These are phyloP conservation scores for Beauveria medogensis DNA, from an alignment of 2,329 filamentous ascomycete species.

Conservation along the genomic window DNA sequence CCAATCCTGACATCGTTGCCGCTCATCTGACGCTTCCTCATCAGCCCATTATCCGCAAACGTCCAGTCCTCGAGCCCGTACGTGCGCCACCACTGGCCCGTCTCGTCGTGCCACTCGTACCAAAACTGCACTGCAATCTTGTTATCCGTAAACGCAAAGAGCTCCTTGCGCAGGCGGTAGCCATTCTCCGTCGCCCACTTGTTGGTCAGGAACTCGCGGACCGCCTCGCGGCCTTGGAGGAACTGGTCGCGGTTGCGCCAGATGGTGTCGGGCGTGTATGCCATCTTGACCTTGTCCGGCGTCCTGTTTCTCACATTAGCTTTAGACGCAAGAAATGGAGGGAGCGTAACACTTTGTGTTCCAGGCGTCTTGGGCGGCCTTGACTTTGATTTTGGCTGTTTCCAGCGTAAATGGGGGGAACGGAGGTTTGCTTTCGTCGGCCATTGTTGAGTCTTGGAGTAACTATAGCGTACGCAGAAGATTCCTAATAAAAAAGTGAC, in stretches of 20 bases:
- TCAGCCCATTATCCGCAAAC: conserved; percentile 59
- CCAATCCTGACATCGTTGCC: conserved; percentile 60
- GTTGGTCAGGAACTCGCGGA: conserved; percentile 57
- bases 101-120: conserved; percentile 69
- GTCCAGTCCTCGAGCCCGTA: conserved; percentile 81
- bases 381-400: conserved; percentile 68
- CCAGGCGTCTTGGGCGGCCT: conserved; percentile 76
- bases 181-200: conserved; percentile 69
- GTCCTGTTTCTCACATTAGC: conserved; percentile 24
- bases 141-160: conserved; percentile 69
- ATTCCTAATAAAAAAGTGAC: too few species aligned
- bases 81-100: conserved; percentile 76
- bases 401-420: conserved; percentile 67
- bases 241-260: conserved; percentile 75
- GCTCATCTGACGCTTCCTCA: conserved; percentile 70
- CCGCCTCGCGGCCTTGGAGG: conserved; percentile 57
- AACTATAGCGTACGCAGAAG: too few species aligned
- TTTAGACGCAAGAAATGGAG: too few species aligned
- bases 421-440: conserved; percentile 22
- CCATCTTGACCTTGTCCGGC: conserved; percentile 56
- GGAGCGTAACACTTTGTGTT: conserved; percentile 53
- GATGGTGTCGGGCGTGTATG: conserved; percentile 67
- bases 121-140: conserved; percentile 85
- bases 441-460: background rate
- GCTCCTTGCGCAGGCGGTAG: conserved; percentile 72